Percentiles rank a stretch among this genome's conserved stretches.
These are phyloP conservation scores for Fusarium albidum DNA, from an alignment of 2,329 filamentous ascomycete genomes.

Conservation along the genomic window DNA sequence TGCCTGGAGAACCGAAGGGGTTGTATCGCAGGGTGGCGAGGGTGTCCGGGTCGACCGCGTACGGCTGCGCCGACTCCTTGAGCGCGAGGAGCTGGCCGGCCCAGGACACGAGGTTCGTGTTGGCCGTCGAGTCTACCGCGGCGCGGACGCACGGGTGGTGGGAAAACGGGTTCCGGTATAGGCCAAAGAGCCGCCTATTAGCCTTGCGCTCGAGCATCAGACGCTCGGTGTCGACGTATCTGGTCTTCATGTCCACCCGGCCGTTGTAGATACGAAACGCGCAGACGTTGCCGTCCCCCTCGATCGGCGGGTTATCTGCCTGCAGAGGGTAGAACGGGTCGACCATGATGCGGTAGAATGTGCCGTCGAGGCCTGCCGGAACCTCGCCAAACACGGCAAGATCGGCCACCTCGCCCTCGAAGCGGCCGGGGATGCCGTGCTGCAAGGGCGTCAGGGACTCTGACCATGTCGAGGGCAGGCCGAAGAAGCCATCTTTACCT, in stretches of 20 bases:
- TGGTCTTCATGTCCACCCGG: constrained; percentile 44
- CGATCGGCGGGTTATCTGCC: constrained; percentile 46
- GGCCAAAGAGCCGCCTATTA: constrained; percentile 34
- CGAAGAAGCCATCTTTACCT: too few relatives aligned
- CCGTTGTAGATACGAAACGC: constrained; percentile 49
- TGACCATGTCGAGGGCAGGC: too few relatives aligned
- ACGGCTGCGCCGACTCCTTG: constrained; percentile 13
- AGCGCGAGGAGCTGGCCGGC: constrained; percentile 7
- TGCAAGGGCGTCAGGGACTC: too few relatives aligned
- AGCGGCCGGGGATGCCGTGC: too few relatives aligned
- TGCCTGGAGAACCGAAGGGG: constrained; percentile 8
- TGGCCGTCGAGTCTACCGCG: constrained; percentile 23
- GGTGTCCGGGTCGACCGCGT: constrained; percentile 20
- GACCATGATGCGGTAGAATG: constrained; percentile 47
- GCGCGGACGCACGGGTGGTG: constrained; percentile 20
- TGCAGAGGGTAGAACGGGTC: constrained; percentile 49
- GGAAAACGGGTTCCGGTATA: constrained; percentile 19
- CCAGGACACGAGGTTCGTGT: constrained; percentile 26
- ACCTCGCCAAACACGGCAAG: constrained; percentile 32
- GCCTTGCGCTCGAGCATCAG: constrained; percentile 49
- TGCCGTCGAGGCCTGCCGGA: constrained; percentile 34
- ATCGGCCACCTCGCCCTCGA: constrained; percentile 20
- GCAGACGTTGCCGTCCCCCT: constrained; percentile 51
- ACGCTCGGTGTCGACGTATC: constrained; percentile 52
- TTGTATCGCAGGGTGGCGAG: constrained; percentile 22